Evolutionary conservation across 345 rosid species (phyloP), one percentile per base, ranked within the genome.

Genomic region (Crucihimalaya himalaica): DNA sequence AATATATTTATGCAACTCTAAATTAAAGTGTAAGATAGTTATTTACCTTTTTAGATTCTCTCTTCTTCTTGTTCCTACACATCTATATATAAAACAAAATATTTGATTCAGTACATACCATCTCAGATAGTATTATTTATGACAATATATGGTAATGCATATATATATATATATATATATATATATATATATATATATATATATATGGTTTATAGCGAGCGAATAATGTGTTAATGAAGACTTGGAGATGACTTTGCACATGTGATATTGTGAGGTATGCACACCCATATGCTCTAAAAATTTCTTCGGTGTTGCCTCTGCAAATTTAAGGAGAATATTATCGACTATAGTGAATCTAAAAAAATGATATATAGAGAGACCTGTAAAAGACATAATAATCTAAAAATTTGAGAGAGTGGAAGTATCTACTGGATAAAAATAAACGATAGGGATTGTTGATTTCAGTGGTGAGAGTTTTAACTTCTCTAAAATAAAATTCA

Each of bases 21-120:
- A 27, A 1, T 35, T 29, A 27, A 18, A 51, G 2, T 13, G n/a
- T 14, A 15, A 29, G 31, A 55, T 16, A 7, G 34, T 1, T 43
- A 64, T 16, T 31, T 64, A 73, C 77, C 71, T 73, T 55, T 20
- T 29, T 11, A 13, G 48, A 11, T 6, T 23, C 39, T 45, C n/a
- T 21, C 3, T 21, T 27, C 20, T 32, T 32, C 71, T 5, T 64
- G 29, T 65, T 73, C 64, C 71, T 73, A 46, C 54, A 64, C 65
- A 64, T 43, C 77, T 73, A 35, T 21, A 42, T 32, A 8, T 20
- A 48, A 15, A 63, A 70, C 13, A 63, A 20, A 6, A 42, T 21
- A 11, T 50, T 20, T 50, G 6, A 4, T 21, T 50, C 4, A 25
- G 2, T 27, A 53, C 4, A 6, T 0, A 25, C 4, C 1, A n/a